Percentiles rank a stretch among this genome's conserved stretches.
These are phyloP conservation scores for Leccinum subgranulosum DNA, from an alignment of 768 basidiomycete species.

Conservation along the genomic window DNA sequence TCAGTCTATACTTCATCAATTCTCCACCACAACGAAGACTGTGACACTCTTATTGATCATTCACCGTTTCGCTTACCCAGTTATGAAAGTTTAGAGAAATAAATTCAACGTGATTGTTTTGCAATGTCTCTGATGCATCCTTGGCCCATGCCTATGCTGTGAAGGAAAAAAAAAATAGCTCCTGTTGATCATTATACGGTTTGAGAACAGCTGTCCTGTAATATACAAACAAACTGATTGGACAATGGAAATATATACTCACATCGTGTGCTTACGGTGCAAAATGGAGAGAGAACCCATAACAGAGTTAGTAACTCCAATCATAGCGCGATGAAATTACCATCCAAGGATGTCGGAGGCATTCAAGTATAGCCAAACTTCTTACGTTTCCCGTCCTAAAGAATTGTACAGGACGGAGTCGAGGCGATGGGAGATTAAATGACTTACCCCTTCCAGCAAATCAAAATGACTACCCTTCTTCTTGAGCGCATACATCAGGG, in stretches of 20 bases:
- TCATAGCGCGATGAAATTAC: conserved; percentile 25
- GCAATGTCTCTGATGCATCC: background rate
- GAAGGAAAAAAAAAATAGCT: background rate
- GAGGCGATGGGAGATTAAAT: background rate
- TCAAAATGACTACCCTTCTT: conserved; percentile 20
- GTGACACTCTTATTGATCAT: too few species aligned
- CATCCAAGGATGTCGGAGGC: conserved; percentile 4
- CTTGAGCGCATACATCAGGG: conserved; percentile 20
- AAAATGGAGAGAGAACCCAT: conserved; percentile 24
- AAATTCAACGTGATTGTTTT: background rate
- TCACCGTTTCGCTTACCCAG: too few species aligned
- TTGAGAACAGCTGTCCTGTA: too few species aligned
- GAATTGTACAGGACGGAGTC: background rate
- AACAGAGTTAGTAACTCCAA: conserved; percentile 13
- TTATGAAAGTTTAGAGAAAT: background rate
- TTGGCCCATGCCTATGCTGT: background rate
- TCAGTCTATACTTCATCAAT: too few species aligned
- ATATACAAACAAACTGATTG: background rate
- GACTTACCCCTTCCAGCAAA: conserved; percentile 20
- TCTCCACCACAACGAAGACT: too few species aligned
- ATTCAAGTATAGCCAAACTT: background rate
- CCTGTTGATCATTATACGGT: background rate
- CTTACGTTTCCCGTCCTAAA: conserved; percentile 12
- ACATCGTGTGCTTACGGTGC: conserved; percentile 16
- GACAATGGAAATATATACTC: background rate